Base-by-base conservation (phyloP, 2,329 filamentous ascomycete genomes). In the Juglanconis oblonga region DNA sequence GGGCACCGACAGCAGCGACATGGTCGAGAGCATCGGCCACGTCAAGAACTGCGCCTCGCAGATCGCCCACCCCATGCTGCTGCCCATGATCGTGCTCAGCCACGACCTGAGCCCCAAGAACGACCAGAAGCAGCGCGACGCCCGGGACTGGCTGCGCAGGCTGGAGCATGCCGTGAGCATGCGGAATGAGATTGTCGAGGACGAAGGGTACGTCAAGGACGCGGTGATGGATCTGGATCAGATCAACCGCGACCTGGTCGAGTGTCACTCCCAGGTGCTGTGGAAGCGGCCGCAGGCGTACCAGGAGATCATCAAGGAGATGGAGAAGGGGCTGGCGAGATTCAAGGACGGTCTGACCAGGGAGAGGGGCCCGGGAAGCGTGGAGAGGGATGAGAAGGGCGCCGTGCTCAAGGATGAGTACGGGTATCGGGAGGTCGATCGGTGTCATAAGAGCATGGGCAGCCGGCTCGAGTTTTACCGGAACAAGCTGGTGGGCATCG, bases 241-340 rank as follows among this genome's bases (percentile, higher is more conserved):
- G 57, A 77, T 87, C 69, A 87, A 84, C 68, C 76, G 82, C 33
- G 84, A 87, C 67, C 74, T 87, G 49, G 84, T 87, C 63, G 85
- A 87, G 72, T 87, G 85, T 65, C 83, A 87, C 67, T 79, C 80
- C 0, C 82, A 84, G 66, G 83, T 86, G 35, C 74, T 87, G 64
- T 87, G 84, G 84, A 86, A 86, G 71, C 76, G 84, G 38, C 85
- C 85, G 1, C 82, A 85, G 70, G 83, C 85, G 1, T 87, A 86
- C 66, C 71, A 79, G 68, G 80, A 81, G 56, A 80, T 85, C 55
- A 73, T 80, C 55, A 71, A 70, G 36, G 78, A 81, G 65, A 77
- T 86, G 67, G 74, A 78, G 61, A 70, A 70, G 56, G 78, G 78
- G 31, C 79, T 86, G 78, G 69, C 68, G 6, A 70, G 69, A 40